Evolutionary conservation across 2,329 filamentous ascomycete genomes (phyloP).

Genomic region (Colletotrichum euphorbiae): DNA sequence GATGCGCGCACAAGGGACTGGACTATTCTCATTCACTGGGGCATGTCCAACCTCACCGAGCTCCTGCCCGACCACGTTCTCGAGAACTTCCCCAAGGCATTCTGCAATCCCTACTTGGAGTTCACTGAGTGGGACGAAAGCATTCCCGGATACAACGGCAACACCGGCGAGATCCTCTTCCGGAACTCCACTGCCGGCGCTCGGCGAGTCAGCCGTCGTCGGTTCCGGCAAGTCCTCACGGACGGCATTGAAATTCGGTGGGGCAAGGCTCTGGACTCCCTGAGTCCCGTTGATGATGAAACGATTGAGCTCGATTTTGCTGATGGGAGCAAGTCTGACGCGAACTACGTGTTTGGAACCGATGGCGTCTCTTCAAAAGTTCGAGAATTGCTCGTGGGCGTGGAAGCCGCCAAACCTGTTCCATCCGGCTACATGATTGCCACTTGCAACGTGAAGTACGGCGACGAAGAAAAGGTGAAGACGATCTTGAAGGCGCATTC

Average conservation of each 20-base stretch:
- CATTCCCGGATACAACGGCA: slow-evolving; percentile 49
- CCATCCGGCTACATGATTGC: slow-evolving; percentile 48
- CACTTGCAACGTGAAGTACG: slow-evolving; percentile 44
- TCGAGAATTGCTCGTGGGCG: slow-evolving; percentile 46
- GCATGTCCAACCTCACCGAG: slow-evolving; percentile 48
- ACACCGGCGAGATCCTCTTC: slow-evolving; percentile 52
- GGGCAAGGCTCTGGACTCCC: slow-evolving; percentile 42
- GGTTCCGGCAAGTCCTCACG: slow-evolving; percentile 48
- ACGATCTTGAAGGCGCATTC: slow-evolving; percentile 47
- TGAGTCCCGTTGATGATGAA: slow-evolving; percentile 12
- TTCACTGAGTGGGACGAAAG: slow-evolving; percentile 48
- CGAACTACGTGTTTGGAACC: slow-evolving; percentile 48
- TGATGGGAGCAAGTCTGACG: slow-evolving; percentile 42
- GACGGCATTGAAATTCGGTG: slow-evolving; percentile 49
- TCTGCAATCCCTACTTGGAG: slow-evolving; percentile 50
- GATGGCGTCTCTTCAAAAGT: slow-evolving; percentile 49
- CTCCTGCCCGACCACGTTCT: slow-evolving; percentile 50
- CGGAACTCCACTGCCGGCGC: slow-evolving; percentile 48
- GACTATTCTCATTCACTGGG: slow-evolving; percentile 56
- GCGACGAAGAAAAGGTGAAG: slow-evolving; percentile 44
- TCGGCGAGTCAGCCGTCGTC: slow-evolving; percentile 50
- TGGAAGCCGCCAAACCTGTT: slow-evolving; percentile 41
- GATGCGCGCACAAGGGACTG: slow-evolving; percentile 50
- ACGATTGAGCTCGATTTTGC: slow-evolving; percentile 44
- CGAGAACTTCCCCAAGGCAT: slow-evolving; percentile 45